Percentiles rank a stretch among this genome's conserved stretches.
These are phyloP conservation scores for Monilinia polystroma DNA, from an alignment of 2,329 filamentous ascomycete genomes.

Conservation along the genomic window DNA sequence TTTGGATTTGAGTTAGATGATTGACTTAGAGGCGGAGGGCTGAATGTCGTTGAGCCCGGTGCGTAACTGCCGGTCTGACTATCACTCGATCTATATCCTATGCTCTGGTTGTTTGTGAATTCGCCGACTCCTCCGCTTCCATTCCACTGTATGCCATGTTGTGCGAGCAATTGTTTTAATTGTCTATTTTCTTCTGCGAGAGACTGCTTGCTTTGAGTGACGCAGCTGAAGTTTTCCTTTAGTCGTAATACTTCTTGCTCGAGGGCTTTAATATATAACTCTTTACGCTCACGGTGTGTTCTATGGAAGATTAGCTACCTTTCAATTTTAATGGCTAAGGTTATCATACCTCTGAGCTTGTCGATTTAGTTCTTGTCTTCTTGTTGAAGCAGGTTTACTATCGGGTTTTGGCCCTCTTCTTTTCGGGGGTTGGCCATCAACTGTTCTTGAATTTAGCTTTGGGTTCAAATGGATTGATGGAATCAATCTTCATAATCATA, in stretches of 20 bases:
- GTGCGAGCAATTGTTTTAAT: constrained; percentile 58
- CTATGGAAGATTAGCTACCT: constrained; percentile 48
- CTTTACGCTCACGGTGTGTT: constrained; percentile 94
- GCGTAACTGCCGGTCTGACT: constrained; percentile 65
- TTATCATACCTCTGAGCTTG: constrained; percentile 81
- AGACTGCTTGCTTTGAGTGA: constrained; percentile 72
- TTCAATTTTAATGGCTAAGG: background rate
- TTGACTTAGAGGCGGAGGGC: constrained; percentile 35
- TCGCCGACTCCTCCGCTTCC: constrained; percentile 39
- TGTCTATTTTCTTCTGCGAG: constrained; percentile 77
- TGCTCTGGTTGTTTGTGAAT: constrained; percentile 46
- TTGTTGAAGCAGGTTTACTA: constrained; percentile 88
- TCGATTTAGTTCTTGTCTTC: constrained; percentile 89
- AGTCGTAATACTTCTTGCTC: constrained; percentile 88
- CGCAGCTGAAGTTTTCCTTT: constrained; percentile 77
- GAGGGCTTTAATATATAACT: constrained; percentile 90
- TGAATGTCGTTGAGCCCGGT: constrained; percentile 43
- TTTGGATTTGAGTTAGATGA: constrained; percentile 28
- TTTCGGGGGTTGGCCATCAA: constrained; percentile 84
- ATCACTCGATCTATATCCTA: constrained; percentile 51
- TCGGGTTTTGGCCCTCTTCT: constrained; percentile 93
- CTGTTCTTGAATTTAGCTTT: constrained; percentile 25
- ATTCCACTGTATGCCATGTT: constrained; percentile 50
- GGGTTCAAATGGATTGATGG: background rate
- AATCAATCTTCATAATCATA: constrained; percentile 41